Percentiles rank a stretch among this genome's conserved stretches.
phyloP scores from a whole-genome alignment of 768 basidiomycete species.

The Thelephora ganbajun region DNA sequence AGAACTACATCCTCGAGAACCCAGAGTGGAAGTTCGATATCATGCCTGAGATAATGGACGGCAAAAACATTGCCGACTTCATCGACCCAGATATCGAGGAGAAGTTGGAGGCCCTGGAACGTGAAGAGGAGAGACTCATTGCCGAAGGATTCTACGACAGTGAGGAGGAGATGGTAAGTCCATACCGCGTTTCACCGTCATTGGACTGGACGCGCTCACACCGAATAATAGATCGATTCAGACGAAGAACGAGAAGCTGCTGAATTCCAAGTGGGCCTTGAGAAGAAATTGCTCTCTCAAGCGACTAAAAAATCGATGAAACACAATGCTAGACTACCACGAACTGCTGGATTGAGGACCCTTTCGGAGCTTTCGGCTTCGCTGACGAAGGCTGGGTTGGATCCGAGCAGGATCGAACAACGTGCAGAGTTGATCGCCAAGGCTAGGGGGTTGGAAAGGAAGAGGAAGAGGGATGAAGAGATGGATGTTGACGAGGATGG shows the following conservation, averaged over 20 bases:
- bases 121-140: constrained; percentile 89
- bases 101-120: constrained; percentile 92
- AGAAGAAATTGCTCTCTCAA: constrained; percentile 60
- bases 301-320: constrained; percentile 76
- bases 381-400: constrained; percentile 78
- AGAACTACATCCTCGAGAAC: constrained; percentile 80
- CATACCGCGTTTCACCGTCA: not conserved
- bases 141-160: constrained; percentile 91
- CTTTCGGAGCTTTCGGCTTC: constrained; percentile 64
- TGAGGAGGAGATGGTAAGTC: constrained; percentile 71
- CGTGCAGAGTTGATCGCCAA: constrained; percentile 80
- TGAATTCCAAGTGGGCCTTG: constrained; percentile 41
- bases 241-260: constrained; percentile 68
- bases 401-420: constrained; percentile 78
- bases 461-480: constrained; percentile 46
- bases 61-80: constrained; percentile 98
- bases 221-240: constrained; percentile 27
- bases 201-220: not conserved
- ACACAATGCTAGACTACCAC: constrained; percentile 68
- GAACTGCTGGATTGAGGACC: constrained; percentile 56
- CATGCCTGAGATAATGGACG: constrained; percentile 98
- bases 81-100: constrained; percentile 95
- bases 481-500: constrained; percentile 43
- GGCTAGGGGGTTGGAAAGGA: constrained; percentile 53
- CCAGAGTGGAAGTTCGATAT: constrained; percentile 91